Evolutionary conservation across 106 monocot genomes (phyloP).

Genomic region (Dioscorea alata): DNA sequence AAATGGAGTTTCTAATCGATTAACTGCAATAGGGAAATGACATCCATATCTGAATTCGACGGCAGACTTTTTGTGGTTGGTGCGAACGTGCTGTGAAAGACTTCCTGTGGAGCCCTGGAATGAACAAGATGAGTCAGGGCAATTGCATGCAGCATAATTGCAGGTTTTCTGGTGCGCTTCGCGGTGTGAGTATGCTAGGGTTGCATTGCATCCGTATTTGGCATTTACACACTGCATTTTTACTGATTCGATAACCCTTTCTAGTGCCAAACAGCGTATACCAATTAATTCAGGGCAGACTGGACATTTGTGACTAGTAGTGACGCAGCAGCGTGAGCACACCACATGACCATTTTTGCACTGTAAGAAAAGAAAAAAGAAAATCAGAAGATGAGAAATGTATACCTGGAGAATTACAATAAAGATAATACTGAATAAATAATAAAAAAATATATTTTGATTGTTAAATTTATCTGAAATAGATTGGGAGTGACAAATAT

Average conservation of each 20-base stretch:
- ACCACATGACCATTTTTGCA: constrained; percentile 77
- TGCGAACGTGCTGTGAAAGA: constrained; percentile 36
- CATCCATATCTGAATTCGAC: constrained; percentile 18
- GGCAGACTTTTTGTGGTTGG: constrained; percentile 10
- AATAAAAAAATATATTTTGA: no score
- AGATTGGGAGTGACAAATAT: no score
- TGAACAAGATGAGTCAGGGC: constrained; percentile 41
- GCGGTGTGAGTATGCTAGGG: constrained; percentile 25
- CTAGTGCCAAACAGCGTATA: constrained; percentile 58
- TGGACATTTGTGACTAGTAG: constrained; percentile 60
- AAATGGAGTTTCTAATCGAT: constrained; percentile 10
- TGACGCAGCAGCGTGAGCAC: constrained; percentile 52
- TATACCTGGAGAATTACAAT: no score
- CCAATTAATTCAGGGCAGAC: constrained; percentile 33
- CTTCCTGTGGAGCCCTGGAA: constrained; percentile 29
- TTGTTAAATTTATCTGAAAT: no score
- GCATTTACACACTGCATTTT: constrained; percentile 38
- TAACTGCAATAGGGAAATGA: no score
- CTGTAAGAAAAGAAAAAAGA: constrained; percentile 22
- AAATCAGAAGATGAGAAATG: not conserved
- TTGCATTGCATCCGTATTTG: constrained; percentile 44
- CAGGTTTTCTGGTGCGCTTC: constrained; percentile 48
- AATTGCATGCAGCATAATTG: constrained; percentile 36
- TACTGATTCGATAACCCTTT: constrained; percentile 66
- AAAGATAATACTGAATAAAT: no score